Evolutionary conservation across 2,329 filamentous ascomycete species (phyloP).

Genomic region (Fusarium cicatricum): DNA sequence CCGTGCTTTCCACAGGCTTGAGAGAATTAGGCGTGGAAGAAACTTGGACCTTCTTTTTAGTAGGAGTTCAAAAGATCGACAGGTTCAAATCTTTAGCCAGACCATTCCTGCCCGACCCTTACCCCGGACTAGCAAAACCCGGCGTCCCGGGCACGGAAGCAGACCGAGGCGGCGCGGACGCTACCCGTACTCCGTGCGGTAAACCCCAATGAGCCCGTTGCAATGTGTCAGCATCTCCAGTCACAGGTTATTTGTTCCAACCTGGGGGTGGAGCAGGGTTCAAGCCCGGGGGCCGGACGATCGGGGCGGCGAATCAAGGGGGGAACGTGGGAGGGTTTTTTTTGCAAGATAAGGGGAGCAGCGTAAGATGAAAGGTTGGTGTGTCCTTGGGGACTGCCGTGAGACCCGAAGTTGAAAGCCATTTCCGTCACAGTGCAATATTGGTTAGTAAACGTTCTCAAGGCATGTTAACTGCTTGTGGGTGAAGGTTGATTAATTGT

Average conservation of each 20-base stretch:
- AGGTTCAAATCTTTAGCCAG: too few species aligned
- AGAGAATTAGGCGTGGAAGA: too few species aligned
- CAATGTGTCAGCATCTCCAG: slow-evolving; percentile 27
- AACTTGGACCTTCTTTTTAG: too few species aligned
- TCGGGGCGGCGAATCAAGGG: slow-evolving; percentile 26
- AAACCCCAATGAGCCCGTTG: background rate
- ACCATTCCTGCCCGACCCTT: background rate
- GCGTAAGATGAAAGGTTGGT: background rate
- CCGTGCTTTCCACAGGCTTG: too few species aligned
- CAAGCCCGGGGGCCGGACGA: slow-evolving; percentile 6
- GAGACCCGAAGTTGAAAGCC: background rate
- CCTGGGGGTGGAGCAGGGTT: slow-evolving; percentile 9
- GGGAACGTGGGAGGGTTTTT: background rate
- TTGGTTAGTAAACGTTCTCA: too few species aligned
- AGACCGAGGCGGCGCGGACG: background rate
- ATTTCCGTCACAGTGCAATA: too few species aligned
- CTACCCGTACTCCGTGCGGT: too few species aligned
- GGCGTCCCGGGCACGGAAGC: background rate
- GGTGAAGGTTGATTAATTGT: background rate
- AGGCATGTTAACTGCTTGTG: too few species aligned
- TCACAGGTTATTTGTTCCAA: slow-evolving; percentile 16
- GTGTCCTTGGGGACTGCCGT: background rate
- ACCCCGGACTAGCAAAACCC: slow-evolving; percentile 3
- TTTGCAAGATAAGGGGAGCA: background rate
- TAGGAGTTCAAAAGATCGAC: too few species aligned